Percentiles rank a stretch among this genome's conserved stretches.
Conservation (phyloP, 768 basidiomycete species). For the Mycena maculata region DNA sequence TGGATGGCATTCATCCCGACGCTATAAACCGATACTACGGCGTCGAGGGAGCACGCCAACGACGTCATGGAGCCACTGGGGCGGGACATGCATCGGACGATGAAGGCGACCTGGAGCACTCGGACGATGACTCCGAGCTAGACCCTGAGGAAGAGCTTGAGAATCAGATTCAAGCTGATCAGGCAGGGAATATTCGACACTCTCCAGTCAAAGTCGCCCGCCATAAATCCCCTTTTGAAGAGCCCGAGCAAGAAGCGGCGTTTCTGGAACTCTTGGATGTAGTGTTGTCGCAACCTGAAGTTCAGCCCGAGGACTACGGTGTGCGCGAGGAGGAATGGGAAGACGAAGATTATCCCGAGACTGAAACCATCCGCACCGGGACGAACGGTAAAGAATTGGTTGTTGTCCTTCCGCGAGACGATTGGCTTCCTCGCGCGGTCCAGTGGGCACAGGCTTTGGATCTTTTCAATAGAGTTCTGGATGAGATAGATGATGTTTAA, state of each 20-base stretch:
- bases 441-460: conserved; percentile 8
- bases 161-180: not conserved
- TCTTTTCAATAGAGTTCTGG: not conserved
- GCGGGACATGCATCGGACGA: conserved; percentile 2
- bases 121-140: not conserved
- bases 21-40: conserved; percentile 16
- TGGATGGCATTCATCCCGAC: conserved; percentile 11
- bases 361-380: not conserved
- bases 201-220: conserved; percentile 10
- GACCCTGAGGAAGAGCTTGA: not conserved
- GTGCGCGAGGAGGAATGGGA: conserved; percentile 13
- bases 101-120: not conserved
- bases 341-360: conserved; percentile 1
- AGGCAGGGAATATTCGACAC: conserved; percentile 6
- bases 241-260: not conserved
- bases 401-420: not conserved
- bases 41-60: not conserved
- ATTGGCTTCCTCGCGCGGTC: conserved; percentile 9
- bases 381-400: conserved; percentile 9
- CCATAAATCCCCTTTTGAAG: not conserved
- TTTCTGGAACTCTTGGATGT: not conserved
- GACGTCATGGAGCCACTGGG: not conserved
- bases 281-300: not conserved
- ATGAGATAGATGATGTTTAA: not conserved
- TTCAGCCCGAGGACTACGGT: conserved; percentile 8